These are phyloP conservation scores for Dendrocalamus sinicus DNA, from an alignment of 176 grass and related monocot genomes.

Conservation along the genomic window DNA sequence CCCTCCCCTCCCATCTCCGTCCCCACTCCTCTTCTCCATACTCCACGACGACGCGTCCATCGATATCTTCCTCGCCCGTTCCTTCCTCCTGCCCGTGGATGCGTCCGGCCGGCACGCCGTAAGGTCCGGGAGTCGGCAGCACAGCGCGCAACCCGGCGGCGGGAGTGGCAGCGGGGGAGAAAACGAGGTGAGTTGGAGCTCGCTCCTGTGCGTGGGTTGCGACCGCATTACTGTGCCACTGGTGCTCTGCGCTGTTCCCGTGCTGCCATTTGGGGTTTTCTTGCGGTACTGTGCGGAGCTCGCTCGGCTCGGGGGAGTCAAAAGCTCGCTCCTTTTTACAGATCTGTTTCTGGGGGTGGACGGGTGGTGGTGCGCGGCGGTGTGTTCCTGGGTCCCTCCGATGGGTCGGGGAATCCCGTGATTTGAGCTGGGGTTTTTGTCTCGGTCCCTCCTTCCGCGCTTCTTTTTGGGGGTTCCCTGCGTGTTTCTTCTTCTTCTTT, in stretches of 20 bases:
- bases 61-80: slow-evolving; percentile 4
- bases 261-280: slow-evolving; percentile 6
- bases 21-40: not conserved
- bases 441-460: not conserved
- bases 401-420: slow-evolving; percentile 46
- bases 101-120: not conserved
- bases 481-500: not conserved
- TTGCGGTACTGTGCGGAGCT: slow-evolving; percentile 32
- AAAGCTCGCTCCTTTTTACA: not conserved
- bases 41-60: not conserved
- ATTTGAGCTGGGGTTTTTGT: slow-evolving; percentile 18
- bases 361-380: slow-evolving; percentile 36
- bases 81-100: not conserved
- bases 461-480: not conserved
- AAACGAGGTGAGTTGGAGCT: slow-evolving; percentile 36
- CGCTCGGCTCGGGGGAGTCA: not conserved
- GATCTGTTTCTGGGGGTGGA: slow-evolving; percentile 35
- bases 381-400: slow-evolving; percentile 45
- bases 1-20: too few species aligned
- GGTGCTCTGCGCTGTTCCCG: slow-evolving; percentile 34
- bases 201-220: not conserved
- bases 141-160: not conserved
- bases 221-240: slow-evolving; percentile 44
- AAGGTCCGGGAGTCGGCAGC: not conserved
- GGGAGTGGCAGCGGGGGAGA: not conserved